Evolutionary conservation across 2,329 filamentous ascomycete species (phyloP), one percentile per base, ranked within the genome.

Genomic region (Fusarium albidum): DNA sequence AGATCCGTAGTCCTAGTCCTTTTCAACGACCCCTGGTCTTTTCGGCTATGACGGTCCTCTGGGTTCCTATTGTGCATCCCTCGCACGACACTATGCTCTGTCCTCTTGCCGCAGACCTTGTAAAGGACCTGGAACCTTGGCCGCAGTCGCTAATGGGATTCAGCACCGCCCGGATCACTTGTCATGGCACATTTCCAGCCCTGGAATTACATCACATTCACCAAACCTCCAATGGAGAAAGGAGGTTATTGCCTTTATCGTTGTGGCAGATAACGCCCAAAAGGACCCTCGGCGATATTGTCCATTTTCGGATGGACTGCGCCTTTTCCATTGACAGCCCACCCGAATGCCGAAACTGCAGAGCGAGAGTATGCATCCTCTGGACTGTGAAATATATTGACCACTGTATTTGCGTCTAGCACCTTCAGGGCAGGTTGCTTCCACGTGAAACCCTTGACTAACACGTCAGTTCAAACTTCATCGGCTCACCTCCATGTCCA

Each of bases 11-110:
- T n/a, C n/a, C n/a, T n/a, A n/a, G n/a, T n/a, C n/a, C n/a, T n/a
- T n/a, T n/a, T n/a, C n/a, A n/a, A n/a, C n/a, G n/a, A n/a, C n/a
- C n/a, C n/a, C n/a, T n/a, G n/a, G n/a, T n/a, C n/a, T n/a, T n/a
- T n/a, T n/a, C n/a, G n/a, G n/a, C n/a, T n/a, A n/a, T n/a, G n/a
- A n/a, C n/a, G n/a, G n/a, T n/a, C n/a, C n/a, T 77, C 75, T 11
- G 79, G 79, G 1, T 81, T 81, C 43, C 79, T 79, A 3, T 81
- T 82, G 79, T 82, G 79, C 49, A 75, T 82, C 14, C 79, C 77
- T 0, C 71, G 79, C 13, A 75, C 17, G 51, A 66, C 18, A 69
- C 68, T 2, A 75, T 25, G 68, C 72, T 1, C 2, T 75, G 73
- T 40, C 72, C 72, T 5, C 27, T 68, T 6, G 66, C 61, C 18